Base-by-base conservation (phyloP, 108 stramenopile species). In the Nitzschia inconspicua region DNA sequence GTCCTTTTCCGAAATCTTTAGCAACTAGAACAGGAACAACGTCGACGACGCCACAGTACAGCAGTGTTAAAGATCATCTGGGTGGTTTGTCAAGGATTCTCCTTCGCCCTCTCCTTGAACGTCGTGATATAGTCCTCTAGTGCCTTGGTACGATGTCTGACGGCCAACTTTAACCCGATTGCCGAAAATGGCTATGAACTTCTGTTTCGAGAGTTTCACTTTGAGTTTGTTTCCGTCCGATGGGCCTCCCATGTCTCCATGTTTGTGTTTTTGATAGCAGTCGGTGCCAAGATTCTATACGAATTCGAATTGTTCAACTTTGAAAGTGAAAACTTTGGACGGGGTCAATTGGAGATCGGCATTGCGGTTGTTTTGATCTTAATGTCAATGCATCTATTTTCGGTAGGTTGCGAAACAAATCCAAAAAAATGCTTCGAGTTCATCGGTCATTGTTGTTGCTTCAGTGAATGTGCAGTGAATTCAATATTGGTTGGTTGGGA, bases 161-260 rank as follows among this genome's bases (percentile, higher is more conserved):
- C 50, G 4, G 50, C 13, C 26, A 51, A 29, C 22, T 51, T 51
- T 29, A n/a, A 51, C n/a, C 50, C 50, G 6, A 29, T 7, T 28
- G 26, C 50, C 13, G 27, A 27, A 31, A 51, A 27, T 23, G 50
- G 50, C 26, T 51, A 51, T 28, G 50, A 51, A 28, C 13, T 51
- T 4, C 50, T 51, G 6, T 51, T 51, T 51, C 50, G 50, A 4
- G 50, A 29, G 28, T 51, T 51, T 23, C 50, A 51, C 30, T 51
- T 51, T 51, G 50, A 51, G 50, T 51, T 51, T 51, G 11, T 51
- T 1, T 51, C 11, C 50, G 50, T 51, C 27, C 50, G 50, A 51
- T 51, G 50, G 50, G 26, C 26, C 13, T 51, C 13, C 27, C 7
- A 30, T 4, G 13, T 28, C 26, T 24, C 50, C 3, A n/a, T 27